These are phyloP conservation scores for Cordyceps cateniannulata DNA, from an alignment of 2,329 filamentous ascomycete species.

Conservation along the genomic window DNA sequence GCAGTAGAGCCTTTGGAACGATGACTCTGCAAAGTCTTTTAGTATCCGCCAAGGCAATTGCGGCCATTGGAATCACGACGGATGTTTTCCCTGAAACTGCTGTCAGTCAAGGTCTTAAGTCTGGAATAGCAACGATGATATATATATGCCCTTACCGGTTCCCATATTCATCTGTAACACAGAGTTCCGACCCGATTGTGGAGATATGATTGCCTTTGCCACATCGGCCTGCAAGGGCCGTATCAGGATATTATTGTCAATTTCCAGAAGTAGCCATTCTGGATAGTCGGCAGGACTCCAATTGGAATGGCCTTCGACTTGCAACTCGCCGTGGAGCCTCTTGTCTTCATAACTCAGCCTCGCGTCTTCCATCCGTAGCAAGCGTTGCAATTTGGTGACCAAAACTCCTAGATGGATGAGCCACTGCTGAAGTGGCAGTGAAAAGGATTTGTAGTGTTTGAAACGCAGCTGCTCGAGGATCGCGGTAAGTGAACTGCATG, in stretches of 20 bases:
- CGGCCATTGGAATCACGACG: constrained; percentile 47
- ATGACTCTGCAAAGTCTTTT: constrained; percentile 44
- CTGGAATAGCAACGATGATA: no score
- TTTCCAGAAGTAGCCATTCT: constrained; percentile 62
- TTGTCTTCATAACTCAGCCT: constrained; percentile 18
- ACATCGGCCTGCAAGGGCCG: constrained; percentile 56
- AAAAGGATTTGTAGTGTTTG: background rate
- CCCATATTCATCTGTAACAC: constrained; percentile 65
- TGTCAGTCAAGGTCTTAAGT: no score
- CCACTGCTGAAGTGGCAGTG: background rate
- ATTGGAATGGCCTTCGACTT: constrained; percentile 46
- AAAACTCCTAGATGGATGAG: background rate
- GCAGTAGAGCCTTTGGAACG: constrained; percentile 49
- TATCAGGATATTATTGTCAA: constrained; percentile 58
- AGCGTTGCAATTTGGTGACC: background rate
- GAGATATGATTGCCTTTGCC: constrained; percentile 52
- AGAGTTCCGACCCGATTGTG: constrained; percentile 45
- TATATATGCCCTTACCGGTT: constrained; percentile 39
- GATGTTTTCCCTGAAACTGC: constrained; percentile 49
- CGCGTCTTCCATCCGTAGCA: background rate
- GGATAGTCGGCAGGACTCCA: constrained; percentile 48
- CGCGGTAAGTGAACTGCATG: constrained; percentile 33
- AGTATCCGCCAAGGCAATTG: constrained; percentile 37
- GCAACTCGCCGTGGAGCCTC: constrained; percentile 34
- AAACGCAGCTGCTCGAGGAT: constrained; percentile 41